Evolutionary conservation across 192 early-diverging fungal genomes (phyloP).

Genomic region (Entomortierella parvispora): DNA sequence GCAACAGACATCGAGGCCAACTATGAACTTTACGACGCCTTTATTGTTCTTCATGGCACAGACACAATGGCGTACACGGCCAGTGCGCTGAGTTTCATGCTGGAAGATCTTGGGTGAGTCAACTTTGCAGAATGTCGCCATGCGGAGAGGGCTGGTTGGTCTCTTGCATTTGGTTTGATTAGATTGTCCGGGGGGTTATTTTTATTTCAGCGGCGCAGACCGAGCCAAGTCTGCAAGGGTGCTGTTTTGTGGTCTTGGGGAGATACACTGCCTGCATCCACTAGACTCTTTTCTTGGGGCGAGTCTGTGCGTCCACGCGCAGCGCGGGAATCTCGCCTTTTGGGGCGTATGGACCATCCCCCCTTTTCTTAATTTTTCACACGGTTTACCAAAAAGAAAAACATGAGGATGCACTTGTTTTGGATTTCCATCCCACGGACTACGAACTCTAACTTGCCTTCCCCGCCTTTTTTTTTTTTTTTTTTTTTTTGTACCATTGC

Average conservation of each 20-base stretch:
- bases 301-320: too few species aligned
- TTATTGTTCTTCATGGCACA: conserved; percentile 95
- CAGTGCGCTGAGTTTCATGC: conserved; percentile 92
- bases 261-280: too few species aligned
- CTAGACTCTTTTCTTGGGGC: too few species aligned
- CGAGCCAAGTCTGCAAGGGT: too few species aligned
- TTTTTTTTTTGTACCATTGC: conserved; percentile 9
- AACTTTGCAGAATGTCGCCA: not conserved
- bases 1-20: conserved; percentile 96
- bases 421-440: conserved; percentile 9
- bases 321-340: too few species aligned
- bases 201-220: too few species aligned
- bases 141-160: too few species aligned
- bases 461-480: not conserved
- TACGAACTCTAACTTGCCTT: conserved; percentile 7
- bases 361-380: conserved; percentile 2
- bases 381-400: not conserved
- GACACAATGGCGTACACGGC: conserved; percentile 93
- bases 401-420: not conserved
- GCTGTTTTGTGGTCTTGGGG: too few species aligned
- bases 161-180: too few species aligned
- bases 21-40: conserved; percentile 93
- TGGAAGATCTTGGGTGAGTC: conserved; percentile 90
- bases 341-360: not conserved
- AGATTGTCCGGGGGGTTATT: too few species aligned